phyloP scores from a whole-genome alignment of 2,329 filamentous ascomycete genomes.

The Raffaelea ambrosiae region DNA sequence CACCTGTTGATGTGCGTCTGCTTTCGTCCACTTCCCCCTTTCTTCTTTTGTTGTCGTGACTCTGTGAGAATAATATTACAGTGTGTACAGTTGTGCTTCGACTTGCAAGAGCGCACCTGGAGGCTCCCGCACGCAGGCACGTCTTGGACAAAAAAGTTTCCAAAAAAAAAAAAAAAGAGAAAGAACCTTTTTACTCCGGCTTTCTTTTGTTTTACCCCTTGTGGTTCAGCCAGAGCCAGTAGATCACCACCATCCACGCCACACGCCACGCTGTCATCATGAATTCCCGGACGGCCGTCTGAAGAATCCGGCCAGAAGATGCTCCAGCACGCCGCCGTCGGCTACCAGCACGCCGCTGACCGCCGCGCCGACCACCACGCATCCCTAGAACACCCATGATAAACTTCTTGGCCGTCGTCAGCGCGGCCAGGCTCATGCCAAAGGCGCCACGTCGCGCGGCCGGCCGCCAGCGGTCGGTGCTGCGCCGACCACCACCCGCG shows the following conservation, averaged over 20 bases:
- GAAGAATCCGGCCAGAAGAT: not conserved
- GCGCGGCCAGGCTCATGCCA: not conserved
- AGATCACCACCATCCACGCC: conserved; percentile 50
- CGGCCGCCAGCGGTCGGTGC: conserved; percentile 9
- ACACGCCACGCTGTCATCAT: conserved; percentile 54
- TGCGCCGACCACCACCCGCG: not conserved
- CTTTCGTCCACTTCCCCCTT: too few species aligned
- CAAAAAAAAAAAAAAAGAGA: too few species aligned
- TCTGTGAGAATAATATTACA: too few species aligned
- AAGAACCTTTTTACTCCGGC: not conserved
- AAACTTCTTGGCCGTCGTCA: not conserved
- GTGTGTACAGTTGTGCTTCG: too few species aligned
- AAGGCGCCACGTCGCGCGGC: conserved; percentile 7
- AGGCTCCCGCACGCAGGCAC: too few species aligned
- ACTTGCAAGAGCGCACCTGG: too few species aligned
- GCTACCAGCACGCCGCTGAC: conserved; percentile 13
- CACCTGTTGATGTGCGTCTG: too few species aligned
- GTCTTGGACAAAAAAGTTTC: too few species aligned
- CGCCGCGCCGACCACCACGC: not conserved
- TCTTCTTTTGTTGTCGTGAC: too few species aligned
- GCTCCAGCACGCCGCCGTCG: not conserved
- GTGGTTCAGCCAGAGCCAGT: conserved; percentile 61
- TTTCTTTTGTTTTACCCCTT: conserved; percentile 31
- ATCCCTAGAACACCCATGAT: conserved; percentile 3
- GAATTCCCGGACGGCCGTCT: conserved; percentile 47